These are phyloP conservation scores for Isoetes taiwanensis DNA, from an alignment of 75 land plant species.

Conservation along the genomic window DNA sequence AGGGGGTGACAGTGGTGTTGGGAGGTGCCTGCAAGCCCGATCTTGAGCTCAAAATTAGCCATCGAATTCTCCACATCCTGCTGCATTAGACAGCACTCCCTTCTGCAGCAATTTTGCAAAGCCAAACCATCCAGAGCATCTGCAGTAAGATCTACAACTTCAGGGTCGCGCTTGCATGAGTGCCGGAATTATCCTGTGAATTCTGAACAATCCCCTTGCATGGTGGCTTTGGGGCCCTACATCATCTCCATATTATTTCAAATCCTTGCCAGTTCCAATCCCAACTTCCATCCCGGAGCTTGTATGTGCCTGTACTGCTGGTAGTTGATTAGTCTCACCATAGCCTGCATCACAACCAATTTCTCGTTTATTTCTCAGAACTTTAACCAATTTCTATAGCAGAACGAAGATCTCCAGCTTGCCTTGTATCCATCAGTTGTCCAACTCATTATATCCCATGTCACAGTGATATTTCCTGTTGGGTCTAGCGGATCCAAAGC, in stretches of 20 bases:
- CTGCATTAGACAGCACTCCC: no score
- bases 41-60: no score
- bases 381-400: no score
- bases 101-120: no score
- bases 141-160: slow-evolving; percentile 38
- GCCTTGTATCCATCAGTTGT: slow-evolving; percentile 23
- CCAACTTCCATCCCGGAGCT: slow-evolving; percentile 48
- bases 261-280: slow-evolving; percentile 44
- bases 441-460: slow-evolving; percentile 25
- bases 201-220: slow-evolving; percentile 41
- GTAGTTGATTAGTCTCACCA: slow-evolving; percentile 35
- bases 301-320: slow-evolving; percentile 50
- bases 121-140: no score
- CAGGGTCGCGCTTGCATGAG: slow-evolving; percentile 33
- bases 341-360: slow-evolving; percentile 39
- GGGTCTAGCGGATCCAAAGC: slow-evolving; percentile 42
- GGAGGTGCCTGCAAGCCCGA: no score
- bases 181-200: slow-evolving; percentile 20
- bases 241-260: slow-evolving; percentile 44
- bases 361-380: no score
- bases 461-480: slow-evolving; percentile 32
- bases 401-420: no score
- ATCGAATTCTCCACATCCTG: no score
- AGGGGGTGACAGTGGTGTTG: no score
- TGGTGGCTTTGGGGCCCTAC: slow-evolving; percentile 36